A percentile compares a stretch with the other conserved stretches of the same genome.
Evolutionary conservation across 1,284 basidiomycete genomes (phyloP).

Genomic region (Apiotrichum mycotoxinovorans): DNA sequence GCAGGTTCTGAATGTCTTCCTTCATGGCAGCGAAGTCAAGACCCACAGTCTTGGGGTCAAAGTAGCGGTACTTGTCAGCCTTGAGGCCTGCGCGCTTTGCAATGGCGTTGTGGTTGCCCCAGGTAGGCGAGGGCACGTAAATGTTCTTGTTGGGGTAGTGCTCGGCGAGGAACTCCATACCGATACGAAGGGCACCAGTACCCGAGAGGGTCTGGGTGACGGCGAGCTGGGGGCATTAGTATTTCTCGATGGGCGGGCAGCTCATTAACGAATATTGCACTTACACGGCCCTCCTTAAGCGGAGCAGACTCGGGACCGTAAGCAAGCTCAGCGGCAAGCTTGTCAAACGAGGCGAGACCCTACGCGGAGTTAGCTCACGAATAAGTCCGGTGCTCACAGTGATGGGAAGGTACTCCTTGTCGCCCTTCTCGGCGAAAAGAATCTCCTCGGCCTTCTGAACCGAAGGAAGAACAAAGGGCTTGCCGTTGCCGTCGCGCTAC

Average conservation of each 20-base stretch:
- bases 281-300: conserved; percentile 69
- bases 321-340: conserved; percentile 84
- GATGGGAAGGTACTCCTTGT: conserved; percentile 99
- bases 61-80: conserved; percentile 74
- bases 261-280: conserved; percentile 37
- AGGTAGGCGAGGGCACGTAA: conserved; percentile 90
- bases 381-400: conserved; percentile 51
- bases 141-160: conserved; percentile 90
- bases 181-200: conserved; percentile 95
- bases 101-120: conserved; percentile 94
- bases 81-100: conserved; percentile 85
- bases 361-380: conserved; percentile 11
- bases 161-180: conserved; percentile 80
- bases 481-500: conserved; percentile 90
- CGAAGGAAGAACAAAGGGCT: conserved; percentile 87
- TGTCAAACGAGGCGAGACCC: conserved; percentile 78
- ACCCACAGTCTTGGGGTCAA: conserved; percentile 89
- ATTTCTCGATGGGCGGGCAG: background rate
- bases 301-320: conserved; percentile 80
- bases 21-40: conserved; percentile 91
- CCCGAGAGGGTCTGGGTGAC: conserved; percentile 96
- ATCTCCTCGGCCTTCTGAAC: conserved; percentile 71
- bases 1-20: conserved; percentile 66
- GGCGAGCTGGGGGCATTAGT: conserved; percentile 61
- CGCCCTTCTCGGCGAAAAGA: conserved; percentile 64